Evolutionary conservation across 1,284 basidiomycete species (phyloP).

Genomic region (Ganoderma lucidum): DNA sequence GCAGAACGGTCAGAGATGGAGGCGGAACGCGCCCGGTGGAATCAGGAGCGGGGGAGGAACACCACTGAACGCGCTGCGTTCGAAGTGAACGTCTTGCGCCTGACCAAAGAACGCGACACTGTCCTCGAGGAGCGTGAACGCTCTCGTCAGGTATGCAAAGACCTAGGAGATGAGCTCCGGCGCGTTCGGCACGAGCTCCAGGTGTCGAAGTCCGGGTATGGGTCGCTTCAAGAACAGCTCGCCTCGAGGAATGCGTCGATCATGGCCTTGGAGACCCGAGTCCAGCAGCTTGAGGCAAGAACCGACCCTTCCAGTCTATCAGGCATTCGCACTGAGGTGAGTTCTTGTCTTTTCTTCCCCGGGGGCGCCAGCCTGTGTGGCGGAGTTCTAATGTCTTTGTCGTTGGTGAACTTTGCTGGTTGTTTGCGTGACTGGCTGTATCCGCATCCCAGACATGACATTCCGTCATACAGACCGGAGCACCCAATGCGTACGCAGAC

Average conservation of each 20-base stretch:
- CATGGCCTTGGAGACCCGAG: conserved; percentile 13
- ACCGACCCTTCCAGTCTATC: neutral
- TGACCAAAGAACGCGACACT: neutral
- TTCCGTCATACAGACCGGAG: neutral
- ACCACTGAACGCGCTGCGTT: neutral
- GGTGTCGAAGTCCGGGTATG: neutral
- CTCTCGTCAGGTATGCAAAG: neutral
- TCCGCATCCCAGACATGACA: neutral
- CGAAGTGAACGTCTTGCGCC: conserved; percentile 1
- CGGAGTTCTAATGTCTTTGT: neutral
- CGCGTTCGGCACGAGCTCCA: conserved; percentile 4
- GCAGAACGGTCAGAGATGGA: conserved; percentile 6
- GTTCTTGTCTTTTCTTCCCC: neutral
- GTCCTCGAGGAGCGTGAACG: neutral
- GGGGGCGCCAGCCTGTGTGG: conserved; percentile 1
- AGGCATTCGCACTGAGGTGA: conserved; percentile 11
- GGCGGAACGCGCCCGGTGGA: conserved; percentile 3
- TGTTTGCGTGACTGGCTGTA: neutral
- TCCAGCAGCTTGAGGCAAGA: conserved; percentile 8
- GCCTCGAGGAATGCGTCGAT: conserved; percentile 7
- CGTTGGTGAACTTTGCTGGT: neutral
- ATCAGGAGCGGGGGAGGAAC: conserved; percentile 5
- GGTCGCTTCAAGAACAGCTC: conserved; percentile 10
- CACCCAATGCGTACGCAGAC: neutral
- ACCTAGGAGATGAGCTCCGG: neutral